Base-by-base conservation (phyloP, 2,329 filamentous ascomycete genomes). In the Fusarium piperis region DNA sequence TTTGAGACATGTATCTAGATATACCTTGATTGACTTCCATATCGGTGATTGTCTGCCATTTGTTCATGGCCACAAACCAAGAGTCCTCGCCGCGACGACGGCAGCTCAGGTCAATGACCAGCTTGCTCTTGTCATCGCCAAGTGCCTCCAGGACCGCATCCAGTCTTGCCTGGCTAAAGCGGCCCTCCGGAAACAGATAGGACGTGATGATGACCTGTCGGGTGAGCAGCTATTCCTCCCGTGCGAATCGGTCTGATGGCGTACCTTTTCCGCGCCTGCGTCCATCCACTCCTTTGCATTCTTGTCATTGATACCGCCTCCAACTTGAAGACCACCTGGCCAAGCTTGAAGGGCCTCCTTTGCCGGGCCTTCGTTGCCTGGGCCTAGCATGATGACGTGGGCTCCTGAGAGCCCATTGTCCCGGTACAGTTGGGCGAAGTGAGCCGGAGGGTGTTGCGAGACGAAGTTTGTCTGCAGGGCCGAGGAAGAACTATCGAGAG, bases 11-110 rank as follows among this genome's bases (percentile, higher is more conserved):
- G 18, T 48, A 41, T n/a, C 30, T 12, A 59, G 41, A 60, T 20
- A 74, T 83, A 95, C 95, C 93, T 86, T 93, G 86, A 71, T 92
- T 95, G 72, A 99, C 90, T 79, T 98, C 94, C 91, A 97, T 97
- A 77, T 98, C 94, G 2, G 96, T 98, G 62, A 98, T 92, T 2
- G 94, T 97, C 86, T 98, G 96, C 96, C 96, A 99, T 81, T 97
- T 97, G 82, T 99, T 94, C 92, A 97, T 99, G 62, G 96, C 95
- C n/a, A 99, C 96, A 77, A 93, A 94, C 96, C 96, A 99, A 39
- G 85, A 91, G 62, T 91, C 86, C 4, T 86, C 84, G 38, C 87
- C 92, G 67, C 91, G 91, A 65, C 91, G 87, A 58, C 96, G 90
- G 79, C 96, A 99, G 82, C 94, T 97, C 26, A 99, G 88, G 79